Base-by-base conservation (phyloP, 2,329 filamentous ascomycete genomes). In the Pestalotiopsis sp. region DNA sequence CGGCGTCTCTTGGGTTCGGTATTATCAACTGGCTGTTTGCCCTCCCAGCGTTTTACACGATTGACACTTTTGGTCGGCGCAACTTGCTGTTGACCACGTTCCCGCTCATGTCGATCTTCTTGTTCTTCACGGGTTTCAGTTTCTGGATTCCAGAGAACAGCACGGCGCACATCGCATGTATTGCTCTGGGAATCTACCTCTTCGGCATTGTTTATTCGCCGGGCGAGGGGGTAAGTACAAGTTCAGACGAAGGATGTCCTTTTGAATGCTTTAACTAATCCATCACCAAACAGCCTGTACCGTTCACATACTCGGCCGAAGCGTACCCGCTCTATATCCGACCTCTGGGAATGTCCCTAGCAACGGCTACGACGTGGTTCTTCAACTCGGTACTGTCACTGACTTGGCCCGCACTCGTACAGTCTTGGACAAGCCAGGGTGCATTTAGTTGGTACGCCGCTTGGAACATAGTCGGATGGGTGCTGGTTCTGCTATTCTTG, bases 231-330 rank as follows among this genome's bases (percentile, higher is more conserved):
- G 74, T 76, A 72, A 84, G 86, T 3, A 39, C 9, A 65, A 60
- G 14, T 40, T 10, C 5, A 7, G 44, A 59, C 14, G 48, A 44
- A 24, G n/a, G 9, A 52, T 9, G 9, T 35, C 22, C 7, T 13
- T n/a, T n/a, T 57, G 55, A 11, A n/a, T 1, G 4, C 4, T 13
- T 3, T 11, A n/a, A 63, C 48, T 66, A 35, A 68, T n/a, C 1
- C 61, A 3, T 10, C 17, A 13, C 6, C 30, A 26, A 22, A 39
- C 39, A 75, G 74, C 82, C 82, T 5, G 88, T 91, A 0, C 88
- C 89, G 0, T 91, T 91, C 73, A 90, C 88, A 0, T 91, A 91
- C 75, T 89, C 87, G 0, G 89, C 89, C 22, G 89, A 91, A 75
- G 89, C 88, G 1, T 91, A 90, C 73, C 89, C 89, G 4, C 79